phyloP scores from a whole-genome alignment of 2,329 filamentous ascomycete species.

The Phaeoacremonium minimum region DNA sequence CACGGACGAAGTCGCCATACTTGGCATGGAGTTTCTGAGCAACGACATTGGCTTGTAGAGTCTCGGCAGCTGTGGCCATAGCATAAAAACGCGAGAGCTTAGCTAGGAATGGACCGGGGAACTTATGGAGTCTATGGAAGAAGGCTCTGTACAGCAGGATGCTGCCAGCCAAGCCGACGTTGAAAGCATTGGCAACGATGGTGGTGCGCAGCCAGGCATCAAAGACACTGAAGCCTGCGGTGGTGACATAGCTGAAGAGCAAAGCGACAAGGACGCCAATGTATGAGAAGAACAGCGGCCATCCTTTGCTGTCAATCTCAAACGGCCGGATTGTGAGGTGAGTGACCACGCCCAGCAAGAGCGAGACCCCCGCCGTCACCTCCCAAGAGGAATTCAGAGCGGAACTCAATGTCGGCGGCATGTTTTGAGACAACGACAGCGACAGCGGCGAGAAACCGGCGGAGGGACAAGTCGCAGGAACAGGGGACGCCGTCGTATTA shows the following conservation, averaged over 20 bases:
- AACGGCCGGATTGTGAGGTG: conserved; percentile 1
- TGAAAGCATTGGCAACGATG: too few species aligned
- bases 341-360: too few species aligned
- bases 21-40: conserved; percentile 1
- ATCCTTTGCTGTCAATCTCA: conserved; percentile 1
- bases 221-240: background rate
- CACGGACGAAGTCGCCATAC: conserved; percentile 8
- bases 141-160: conserved; percentile 4
- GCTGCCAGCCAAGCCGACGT: conserved; percentile 1
- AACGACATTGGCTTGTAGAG: conserved; percentile 2
- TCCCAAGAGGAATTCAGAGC: too few species aligned
- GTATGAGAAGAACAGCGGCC: background rate
- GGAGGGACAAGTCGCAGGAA: too few species aligned
- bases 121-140: conserved; percentile 7
- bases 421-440: too few species aligned
- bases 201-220: conserved; percentile 1
- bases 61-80: conserved; percentile 1
- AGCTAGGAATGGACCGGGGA: conserved; percentile 7
- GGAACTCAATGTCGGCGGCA: too few species aligned
- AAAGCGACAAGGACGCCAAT: background rate
- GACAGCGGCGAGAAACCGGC: too few species aligned
- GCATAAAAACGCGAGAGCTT: conserved; percentile 6
- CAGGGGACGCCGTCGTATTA: too few species aligned
- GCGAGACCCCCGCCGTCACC: too few species aligned
- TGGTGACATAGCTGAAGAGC: background rate